These are phyloP conservation scores for Venturia effusa DNA, from an alignment of 2,329 filamentous ascomycete genomes.

Conservation along the genomic window DNA sequence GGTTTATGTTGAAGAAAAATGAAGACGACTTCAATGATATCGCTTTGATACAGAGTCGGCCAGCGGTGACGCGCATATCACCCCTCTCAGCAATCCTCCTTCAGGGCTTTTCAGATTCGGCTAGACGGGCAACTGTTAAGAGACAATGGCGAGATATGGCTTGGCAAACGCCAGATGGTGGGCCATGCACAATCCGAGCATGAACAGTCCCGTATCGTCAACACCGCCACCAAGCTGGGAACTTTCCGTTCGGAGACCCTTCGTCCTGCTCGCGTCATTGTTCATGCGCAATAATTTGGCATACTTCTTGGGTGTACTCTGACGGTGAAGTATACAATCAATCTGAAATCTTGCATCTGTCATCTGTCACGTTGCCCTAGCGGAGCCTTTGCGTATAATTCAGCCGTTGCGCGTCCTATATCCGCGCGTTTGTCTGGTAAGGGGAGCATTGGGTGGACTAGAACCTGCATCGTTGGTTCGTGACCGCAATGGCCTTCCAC, in stretches of 20 bases:
- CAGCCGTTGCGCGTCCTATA: neutral
- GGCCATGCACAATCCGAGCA: neutral
- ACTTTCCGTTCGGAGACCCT: neutral
- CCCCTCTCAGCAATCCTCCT: neutral
- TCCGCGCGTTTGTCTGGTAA: neutral
- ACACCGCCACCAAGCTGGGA: neutral
- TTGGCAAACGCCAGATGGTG: neutral
- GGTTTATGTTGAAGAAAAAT: too few relatives aligned
- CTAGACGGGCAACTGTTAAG: neutral
- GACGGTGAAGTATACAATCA: too few relatives aligned
- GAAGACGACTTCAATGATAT: too few relatives aligned
- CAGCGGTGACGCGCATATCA: neutral
- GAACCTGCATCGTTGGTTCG: neutral
- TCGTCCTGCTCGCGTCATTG: neutral
- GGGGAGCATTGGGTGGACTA: too few relatives aligned
- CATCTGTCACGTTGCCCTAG: neutral
- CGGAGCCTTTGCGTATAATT: neutral
- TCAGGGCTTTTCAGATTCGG: neutral
- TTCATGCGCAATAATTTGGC: neutral
- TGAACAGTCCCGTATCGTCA: neutral
- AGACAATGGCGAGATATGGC: neutral
- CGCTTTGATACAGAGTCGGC: too few relatives aligned
- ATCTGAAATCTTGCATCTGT: neutral
- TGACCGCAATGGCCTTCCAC: neutral
- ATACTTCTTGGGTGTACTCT: neutral